phyloP scores from a whole-genome alignment of 2,329 filamentous ascomycete species.

The Beauveria sp. region DNA sequence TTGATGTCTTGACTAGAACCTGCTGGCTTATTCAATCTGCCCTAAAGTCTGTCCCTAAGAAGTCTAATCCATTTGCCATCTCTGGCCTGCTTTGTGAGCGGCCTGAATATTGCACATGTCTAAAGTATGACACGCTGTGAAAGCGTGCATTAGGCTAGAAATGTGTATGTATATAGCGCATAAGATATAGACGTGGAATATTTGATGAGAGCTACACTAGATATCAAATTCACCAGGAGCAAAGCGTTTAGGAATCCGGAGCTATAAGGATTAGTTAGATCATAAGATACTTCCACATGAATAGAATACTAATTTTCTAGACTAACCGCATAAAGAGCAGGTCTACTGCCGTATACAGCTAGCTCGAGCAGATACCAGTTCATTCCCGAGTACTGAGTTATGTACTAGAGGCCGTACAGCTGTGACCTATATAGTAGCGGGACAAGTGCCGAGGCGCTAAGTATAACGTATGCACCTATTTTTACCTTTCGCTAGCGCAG shows the following conservation, averaged over 20 bases:
- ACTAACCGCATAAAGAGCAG: constrained; percentile 68
- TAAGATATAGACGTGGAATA: constrained; percentile 62
- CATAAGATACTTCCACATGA: too few relatives aligned
- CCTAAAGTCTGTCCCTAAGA: too few relatives aligned
- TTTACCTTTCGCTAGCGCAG: constrained; percentile 14
- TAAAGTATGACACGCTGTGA: constrained; percentile 15
- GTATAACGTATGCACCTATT: constrained; percentile 10
- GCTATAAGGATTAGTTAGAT: constrained; percentile 27
- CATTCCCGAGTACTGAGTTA: constrained; percentile 13
- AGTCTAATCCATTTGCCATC: too few relatives aligned
- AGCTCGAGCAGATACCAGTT: constrained; percentile 14
- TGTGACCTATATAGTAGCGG: constrained; percentile 14
- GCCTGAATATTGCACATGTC: constrained; percentile 14
- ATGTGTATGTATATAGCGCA: constrained; percentile 15
- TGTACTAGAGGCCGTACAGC: constrained; percentile 14
- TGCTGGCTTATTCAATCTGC: background rate
- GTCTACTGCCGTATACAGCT: constrained; percentile 39
- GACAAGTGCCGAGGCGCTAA: constrained; percentile 14
- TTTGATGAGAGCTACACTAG: constrained; percentile 80
- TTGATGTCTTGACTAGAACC: background rate
- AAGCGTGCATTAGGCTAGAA: constrained; percentile 14
- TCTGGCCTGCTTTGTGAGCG: background rate
- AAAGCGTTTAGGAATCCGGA: constrained; percentile 69
- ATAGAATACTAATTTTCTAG: background rate
- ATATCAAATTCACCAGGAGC: constrained; percentile 75